phyloP scores from a whole-genome alignment of 805 yeast genomes.

The Lipomyces sp. region DNA sequence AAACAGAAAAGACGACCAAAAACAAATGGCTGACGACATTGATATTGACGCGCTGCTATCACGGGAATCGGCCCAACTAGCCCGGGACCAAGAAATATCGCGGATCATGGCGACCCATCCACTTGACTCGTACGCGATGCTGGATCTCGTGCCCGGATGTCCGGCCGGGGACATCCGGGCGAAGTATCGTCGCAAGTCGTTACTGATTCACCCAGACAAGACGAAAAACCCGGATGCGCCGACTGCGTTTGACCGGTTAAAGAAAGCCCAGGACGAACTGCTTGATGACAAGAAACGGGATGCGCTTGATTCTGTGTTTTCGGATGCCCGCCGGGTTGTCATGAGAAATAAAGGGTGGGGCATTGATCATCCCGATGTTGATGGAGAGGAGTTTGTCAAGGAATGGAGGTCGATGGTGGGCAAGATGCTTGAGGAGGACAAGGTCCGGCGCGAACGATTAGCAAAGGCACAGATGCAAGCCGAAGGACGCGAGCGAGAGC shows the following conservation, averaged over 20 bases:
- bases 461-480: slow-evolving; percentile 51
- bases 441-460: slow-evolving; percentile 51
- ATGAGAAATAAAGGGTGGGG: slow-evolving; percentile 49
- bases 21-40: no score
- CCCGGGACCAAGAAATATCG: slow-evolving; percentile 58
- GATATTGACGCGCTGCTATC: slow-evolving; percentile 42
- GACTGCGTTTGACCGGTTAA: slow-evolving; percentile 63
- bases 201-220: slow-evolving; percentile 73
- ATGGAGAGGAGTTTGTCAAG: slow-evolving; percentile 46
- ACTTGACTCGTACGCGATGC: slow-evolving; percentile 60
- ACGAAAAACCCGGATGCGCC: slow-evolving; percentile 61
- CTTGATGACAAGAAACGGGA: slow-evolving; percentile 49
- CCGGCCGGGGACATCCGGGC: slow-evolving; percentile 51
- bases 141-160: slow-evolving; percentile 54
- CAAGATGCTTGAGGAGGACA: slow-evolving; percentile 54
- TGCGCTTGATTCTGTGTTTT: slow-evolving; percentile 52
- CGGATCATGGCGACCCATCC: slow-evolving; percentile 56
- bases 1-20: slow-evolving; percentile 34
- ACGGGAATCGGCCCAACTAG: slow-evolving; percentile 40
- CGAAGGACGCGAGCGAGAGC: slow-evolving; percentile 49
- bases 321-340: slow-evolving; percentile 51
- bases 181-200: slow-evolving; percentile 60
- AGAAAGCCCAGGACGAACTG: slow-evolving; percentile 57
- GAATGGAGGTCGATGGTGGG: slow-evolving; percentile 53
- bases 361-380: slow-evolving; percentile 48